phyloP scores from a whole-genome alignment of 1,284 basidiomycete species.

The Afroboletus lepidellus region DNA sequence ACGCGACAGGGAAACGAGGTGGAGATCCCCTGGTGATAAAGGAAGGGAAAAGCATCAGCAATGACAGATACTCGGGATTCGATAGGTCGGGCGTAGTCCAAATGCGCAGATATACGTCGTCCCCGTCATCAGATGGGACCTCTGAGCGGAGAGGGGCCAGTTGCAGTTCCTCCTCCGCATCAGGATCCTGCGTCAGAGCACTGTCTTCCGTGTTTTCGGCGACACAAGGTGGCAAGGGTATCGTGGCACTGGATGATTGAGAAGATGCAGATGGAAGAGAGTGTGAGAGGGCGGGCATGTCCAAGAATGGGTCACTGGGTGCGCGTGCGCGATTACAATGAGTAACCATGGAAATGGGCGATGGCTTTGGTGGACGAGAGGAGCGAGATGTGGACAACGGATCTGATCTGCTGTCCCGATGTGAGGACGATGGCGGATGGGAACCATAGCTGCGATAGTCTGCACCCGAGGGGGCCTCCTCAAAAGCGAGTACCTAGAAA shows the following conservation, averaged over 20 bases:
- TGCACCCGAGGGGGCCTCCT: conserved; percentile 50
- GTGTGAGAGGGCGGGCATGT: conserved; percentile 58
- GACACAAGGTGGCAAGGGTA: conserved; percentile 31
- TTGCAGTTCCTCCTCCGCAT: conserved; percentile 38
- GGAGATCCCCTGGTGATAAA: conserved; percentile 62
- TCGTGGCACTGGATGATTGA: conserved; percentile 49
- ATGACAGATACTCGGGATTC: conserved; percentile 61
- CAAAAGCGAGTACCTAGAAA: conserved; percentile 62
- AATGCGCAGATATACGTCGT: conserved; percentile 56
- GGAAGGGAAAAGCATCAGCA: conserved; percentile 66
- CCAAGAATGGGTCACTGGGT: conserved; percentile 76
- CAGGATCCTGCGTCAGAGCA: conserved; percentile 29
- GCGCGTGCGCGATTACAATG: conserved; percentile 64
- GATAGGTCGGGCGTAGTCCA: conserved; percentile 72
- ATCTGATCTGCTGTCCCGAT: conserved; percentile 56
- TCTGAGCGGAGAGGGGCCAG: conserved; percentile 36
- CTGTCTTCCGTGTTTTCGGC: conserved; percentile 41
- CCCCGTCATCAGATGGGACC: conserved; percentile 42
- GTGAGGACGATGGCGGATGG: conserved; percentile 40
- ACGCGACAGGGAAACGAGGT: conserved; percentile 56
- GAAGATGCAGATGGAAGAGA: conserved; percentile 49
- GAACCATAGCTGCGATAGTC: conserved; percentile 35
- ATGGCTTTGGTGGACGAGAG: conserved; percentile 33
- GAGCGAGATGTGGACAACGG: conserved; percentile 44
- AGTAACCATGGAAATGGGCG: conserved; percentile 40